Base-by-base conservation (phyloP, 345 rosid species). In the Euclidium syriacum region DNA sequence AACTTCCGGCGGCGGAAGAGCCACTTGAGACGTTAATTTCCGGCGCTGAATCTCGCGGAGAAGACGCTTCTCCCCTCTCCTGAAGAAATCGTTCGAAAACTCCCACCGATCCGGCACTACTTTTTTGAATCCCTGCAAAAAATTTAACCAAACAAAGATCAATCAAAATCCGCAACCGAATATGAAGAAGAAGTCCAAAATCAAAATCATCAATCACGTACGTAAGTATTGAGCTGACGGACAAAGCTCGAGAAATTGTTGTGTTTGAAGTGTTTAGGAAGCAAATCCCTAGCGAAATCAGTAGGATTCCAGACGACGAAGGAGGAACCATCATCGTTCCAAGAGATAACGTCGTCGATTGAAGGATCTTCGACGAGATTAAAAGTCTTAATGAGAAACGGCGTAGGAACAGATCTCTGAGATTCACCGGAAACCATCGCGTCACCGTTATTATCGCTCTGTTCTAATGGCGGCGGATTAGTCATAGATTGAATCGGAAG, bases 61-160 rank as follows among this genome's bases (percentile, higher is more conserved):
- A 16, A 91, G 83, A 65, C 61, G 79, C 66, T 76, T 86, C 67
- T 91, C 85, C 26, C 95, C 92, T 73, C 83, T 78, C 2, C 84
- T 73, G 50, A 91, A 88, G 64, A 57, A 81, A 10, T 88, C 96
- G 65, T 91, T 91, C 0, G 92, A 78, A 67, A 91, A 91, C 77
- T 91, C 98, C 98, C 98, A 91, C 2, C 95, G 89, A 70, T 91
- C 98, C 39, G 98, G 92, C 2, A 85, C 88, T 3, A 86, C 77
- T 70, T 91, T 91, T 27, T 82, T 82, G 36, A 88, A 91, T 62
- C 98, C 95, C 98, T 91, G 32, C 3, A 10, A 11, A 33, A 3
- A 8, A 10, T 48, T 48, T 16, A 26, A 23, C 12, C 1, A 10
- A 29, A 44, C 17, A 12, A 27, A 0, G 15, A 29, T 18, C 14